phyloP scores from a whole-genome alignment of 352 stramenopile species.

The Globisporangium barbulae region DNA sequence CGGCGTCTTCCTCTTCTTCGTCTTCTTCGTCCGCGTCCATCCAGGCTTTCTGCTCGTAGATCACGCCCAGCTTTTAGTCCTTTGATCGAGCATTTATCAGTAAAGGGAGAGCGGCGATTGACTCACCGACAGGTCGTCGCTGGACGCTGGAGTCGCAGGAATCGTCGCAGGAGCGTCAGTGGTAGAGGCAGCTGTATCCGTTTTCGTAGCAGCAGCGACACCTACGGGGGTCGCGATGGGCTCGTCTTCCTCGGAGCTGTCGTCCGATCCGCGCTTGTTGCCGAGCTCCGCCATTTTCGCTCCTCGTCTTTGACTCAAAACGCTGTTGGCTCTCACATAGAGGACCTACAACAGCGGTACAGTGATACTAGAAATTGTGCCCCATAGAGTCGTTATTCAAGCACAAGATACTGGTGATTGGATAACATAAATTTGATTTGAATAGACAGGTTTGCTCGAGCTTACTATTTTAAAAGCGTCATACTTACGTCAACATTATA shows the following conservation, averaged over 20 bases:
- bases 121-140: constrained; percentile 36
- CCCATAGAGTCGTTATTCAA: background rate
- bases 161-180: background rate
- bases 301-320: background rate
- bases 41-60: constrained; percentile 48
- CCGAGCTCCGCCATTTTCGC: constrained; percentile 1
- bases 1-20: constrained; percentile 81
- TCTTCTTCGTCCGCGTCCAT: constrained; percentile 75
- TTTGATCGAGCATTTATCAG: background rate
- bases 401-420: background rate
- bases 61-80: background rate
- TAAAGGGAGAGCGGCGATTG: background rate
- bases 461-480: background rate
- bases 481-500: background rate
- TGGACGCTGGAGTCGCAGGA: background rate
- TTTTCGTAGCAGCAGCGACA: background rate
- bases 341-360: background rate
- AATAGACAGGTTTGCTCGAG: background rate
- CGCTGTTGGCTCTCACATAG: background rate
- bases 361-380: background rate
- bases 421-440: background rate
- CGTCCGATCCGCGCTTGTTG: constrained; percentile 32
- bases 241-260: constrained; percentile 88
- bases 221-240: constrained; percentile 38
- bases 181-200: background rate